A percentile compares a stretch with the other conserved stretches of the same genome.
These are phyloP conservation scores for Krasilnikovozyma curviuscula DNA, from an alignment of 768 basidiomycete genomes.

Conservation along the genomic window DNA sequence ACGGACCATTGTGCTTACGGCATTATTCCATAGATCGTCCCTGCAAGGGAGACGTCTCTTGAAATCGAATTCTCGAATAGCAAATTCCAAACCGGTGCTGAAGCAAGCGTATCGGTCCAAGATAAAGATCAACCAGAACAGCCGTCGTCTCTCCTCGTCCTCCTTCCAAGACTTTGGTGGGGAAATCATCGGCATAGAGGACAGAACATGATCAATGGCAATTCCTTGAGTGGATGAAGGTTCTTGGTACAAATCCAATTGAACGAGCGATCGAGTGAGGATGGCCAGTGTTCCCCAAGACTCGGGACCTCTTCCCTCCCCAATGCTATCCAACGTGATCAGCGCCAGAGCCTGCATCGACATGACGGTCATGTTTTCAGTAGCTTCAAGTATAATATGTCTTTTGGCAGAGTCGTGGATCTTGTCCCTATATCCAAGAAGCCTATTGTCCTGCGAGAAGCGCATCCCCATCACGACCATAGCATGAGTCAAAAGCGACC, in stretches of 20 bases:
- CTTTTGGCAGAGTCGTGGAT: conserved; percentile 21
- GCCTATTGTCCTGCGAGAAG: too few species aligned
- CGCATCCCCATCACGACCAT: too few species aligned
- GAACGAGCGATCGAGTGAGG: conserved; percentile 23
- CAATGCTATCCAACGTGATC: conserved; percentile 24
- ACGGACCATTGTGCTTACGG: too few species aligned
- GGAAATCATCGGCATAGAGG: conserved; percentile 22
- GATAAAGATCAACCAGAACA: conserved; percentile 25
- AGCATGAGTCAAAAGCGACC: too few species aligned
- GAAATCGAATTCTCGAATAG: conserved; percentile 21
- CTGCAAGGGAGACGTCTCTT: conserved; percentile 20
- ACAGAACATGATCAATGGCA: conserved; percentile 11
- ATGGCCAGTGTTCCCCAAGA: conserved; percentile 25
- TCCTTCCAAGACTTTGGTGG: conserved; percentile 21
- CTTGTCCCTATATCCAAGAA: too few species aligned
- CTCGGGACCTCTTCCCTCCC: conserved; percentile 23
- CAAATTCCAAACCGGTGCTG: conserved; percentile 24
- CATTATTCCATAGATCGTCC: conserved; percentile 12
- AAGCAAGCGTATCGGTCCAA: conserved; percentile 25
- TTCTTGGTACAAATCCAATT: conserved; percentile 22
- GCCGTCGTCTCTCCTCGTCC: conserved; percentile 22
- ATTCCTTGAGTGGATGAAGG: background rate
- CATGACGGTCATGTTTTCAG: conserved; percentile 22
- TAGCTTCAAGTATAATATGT: conserved; percentile 22
- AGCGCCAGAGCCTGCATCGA: conserved; percentile 24